These are phyloP conservation scores for Picea sitchensis DNA, from an alignment of 75 land plant species.

Conservation along the genomic window DNA sequence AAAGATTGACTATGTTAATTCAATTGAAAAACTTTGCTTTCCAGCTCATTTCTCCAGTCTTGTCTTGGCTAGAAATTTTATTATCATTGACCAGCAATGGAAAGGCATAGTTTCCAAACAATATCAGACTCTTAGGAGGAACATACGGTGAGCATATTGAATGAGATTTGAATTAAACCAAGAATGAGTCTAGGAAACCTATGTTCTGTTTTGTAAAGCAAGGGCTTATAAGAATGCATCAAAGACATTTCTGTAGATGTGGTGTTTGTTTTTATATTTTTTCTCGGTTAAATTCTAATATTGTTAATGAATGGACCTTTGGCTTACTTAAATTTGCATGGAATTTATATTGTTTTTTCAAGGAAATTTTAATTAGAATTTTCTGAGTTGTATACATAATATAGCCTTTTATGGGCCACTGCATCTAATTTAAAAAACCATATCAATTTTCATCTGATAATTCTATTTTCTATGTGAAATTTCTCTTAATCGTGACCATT, in stretches of 20 bases:
- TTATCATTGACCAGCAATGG: too few relatives aligned
- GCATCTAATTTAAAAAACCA: too few relatives aligned
- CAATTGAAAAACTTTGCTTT: too few relatives aligned
- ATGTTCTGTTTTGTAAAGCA: constrained; percentile 1
- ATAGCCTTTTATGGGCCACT: not conserved
- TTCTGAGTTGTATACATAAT: not conserved
- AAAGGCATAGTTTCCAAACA: too few relatives aligned
- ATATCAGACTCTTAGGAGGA: too few relatives aligned
- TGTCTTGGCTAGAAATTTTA: too few relatives aligned
- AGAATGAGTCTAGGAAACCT: not conserved
- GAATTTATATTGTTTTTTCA: not conserved
- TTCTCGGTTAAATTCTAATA: not conserved
- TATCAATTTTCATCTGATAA: too few relatives aligned
- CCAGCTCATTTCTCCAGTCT: too few relatives aligned
- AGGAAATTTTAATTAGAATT: not conserved
- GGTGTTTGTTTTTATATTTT: not conserved
- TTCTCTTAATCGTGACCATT: too few relatives aligned
- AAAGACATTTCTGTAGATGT: not conserved
- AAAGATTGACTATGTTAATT: too few relatives aligned
- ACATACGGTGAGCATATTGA: not conserved
- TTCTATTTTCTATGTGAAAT: too few relatives aligned
- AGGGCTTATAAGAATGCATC: not conserved
- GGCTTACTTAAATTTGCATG: not conserved
- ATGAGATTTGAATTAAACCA: not conserved
- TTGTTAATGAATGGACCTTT: not conserved